Percentiles rank a stretch among this genome's conserved stretches.
Conservation (phyloP, 2,329 filamentous ascomycete species). For the Fragosphaeria purpurea region DNA sequence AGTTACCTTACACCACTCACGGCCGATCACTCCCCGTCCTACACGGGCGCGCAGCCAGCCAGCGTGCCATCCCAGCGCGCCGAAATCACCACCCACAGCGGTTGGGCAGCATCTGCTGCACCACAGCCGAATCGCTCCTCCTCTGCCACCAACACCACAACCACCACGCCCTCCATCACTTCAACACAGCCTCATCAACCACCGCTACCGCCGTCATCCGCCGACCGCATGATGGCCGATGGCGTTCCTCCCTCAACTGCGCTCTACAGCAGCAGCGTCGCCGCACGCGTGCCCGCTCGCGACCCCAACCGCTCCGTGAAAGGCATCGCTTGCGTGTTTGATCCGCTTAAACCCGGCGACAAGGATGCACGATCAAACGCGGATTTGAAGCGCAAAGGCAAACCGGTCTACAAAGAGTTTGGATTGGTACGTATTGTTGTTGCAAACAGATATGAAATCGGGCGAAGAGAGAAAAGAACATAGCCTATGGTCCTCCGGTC, state of each 20-base stretch:
- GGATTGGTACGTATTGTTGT: conserved; percentile 49
- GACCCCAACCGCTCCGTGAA: conserved; percentile 43
- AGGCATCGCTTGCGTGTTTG: conserved; percentile 51
- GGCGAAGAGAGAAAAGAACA: neutral
- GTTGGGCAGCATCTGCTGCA: neutral
- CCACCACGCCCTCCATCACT: conserved; percentile 30
- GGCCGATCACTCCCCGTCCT: conserved; percentile 41
- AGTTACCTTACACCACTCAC: conserved; percentile 42
- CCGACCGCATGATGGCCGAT: conserved; percentile 17
- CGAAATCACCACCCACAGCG: neutral
- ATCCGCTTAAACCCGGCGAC: conserved; percentile 41
- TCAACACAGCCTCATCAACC: conserved; percentile 14
- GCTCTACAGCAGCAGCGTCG: conserved; percentile 12
- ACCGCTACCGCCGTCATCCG: conserved; percentile 8
- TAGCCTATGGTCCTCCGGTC: neutral
- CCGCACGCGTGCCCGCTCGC: conserved; percentile 42
- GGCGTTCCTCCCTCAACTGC: conserved; percentile 11
- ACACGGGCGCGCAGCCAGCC: conserved; percentile 4
- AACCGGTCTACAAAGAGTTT: conserved; percentile 54
- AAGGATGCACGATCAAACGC: conserved; percentile 34
- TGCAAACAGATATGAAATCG: neutral
- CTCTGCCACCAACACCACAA: conserved; percentile 33
- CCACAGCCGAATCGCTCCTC: conserved; percentile 18
- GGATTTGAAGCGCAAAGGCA: conserved; percentile 43
- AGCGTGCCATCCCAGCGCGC: neutral